A percentile compares a stretch with the other conserved stretches of the same genome.
phyloP scores from a whole-genome alignment of 805 yeast genomes.

The Dipodascopsis uninucleata region DNA sequence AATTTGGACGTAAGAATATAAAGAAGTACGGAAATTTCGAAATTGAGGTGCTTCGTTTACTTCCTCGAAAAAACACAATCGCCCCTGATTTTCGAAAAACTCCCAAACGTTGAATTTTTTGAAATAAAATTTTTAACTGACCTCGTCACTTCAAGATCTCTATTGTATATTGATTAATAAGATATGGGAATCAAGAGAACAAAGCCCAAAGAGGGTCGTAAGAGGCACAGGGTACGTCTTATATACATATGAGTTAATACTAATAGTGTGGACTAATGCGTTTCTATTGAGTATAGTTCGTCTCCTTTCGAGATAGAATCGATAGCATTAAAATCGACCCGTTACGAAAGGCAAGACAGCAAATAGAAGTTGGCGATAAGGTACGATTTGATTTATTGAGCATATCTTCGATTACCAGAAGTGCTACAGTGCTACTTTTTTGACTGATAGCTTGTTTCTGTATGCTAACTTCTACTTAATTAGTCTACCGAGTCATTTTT shows the following conservation, averaged over 20 bases:
- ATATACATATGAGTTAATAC: neutral
- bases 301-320: slow-evolving; percentile 78
- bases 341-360: slow-evolving; percentile 33
- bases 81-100: neutral
- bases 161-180: too few species aligned
- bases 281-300: slow-evolving; percentile 7
- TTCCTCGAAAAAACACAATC: neutral
- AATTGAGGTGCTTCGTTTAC: too few species aligned
- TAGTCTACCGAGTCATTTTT: slow-evolving; percentile 57
- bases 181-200: slow-evolving; percentile 24
- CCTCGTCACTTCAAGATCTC: too few species aligned
- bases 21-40: too few species aligned
- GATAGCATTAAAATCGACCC: slow-evolving; percentile 85
- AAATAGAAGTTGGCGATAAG: slow-evolving; percentile 29
- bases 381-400: slow-evolving; percentile 6
- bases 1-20: too few species aligned
- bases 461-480: neutral
- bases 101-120: too few species aligned
- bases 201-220: slow-evolving; percentile 8
- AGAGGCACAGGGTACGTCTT: slow-evolving; percentile 19
- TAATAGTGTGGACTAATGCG: too few species aligned
- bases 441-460: neutral
- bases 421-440: neutral
- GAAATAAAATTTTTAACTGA: too few species aligned
- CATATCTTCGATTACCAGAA: slow-evolving; percentile 32